A percentile compares a stretch with the other conserved stretches of the same genome.
Conservation (phyloP, 306 rosid species). For the Arachis stenosperma region DNA sequence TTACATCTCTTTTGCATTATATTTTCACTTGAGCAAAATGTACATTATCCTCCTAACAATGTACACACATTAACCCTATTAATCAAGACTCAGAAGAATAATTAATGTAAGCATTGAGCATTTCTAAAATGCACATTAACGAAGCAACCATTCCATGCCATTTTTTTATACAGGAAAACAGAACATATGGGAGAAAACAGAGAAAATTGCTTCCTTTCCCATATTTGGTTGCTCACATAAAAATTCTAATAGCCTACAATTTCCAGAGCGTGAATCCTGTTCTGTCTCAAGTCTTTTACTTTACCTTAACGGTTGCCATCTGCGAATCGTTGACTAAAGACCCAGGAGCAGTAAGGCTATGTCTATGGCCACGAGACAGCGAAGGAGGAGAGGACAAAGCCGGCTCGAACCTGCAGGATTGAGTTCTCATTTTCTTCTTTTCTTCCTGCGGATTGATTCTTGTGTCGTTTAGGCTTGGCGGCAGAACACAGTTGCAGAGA, state of each 20-base stretch:
- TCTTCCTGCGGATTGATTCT: constrained; percentile 64
- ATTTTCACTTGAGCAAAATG: no score
- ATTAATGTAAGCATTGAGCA: constrained; percentile 15
- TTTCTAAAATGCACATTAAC: constrained; percentile 32
- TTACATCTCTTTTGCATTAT: no score
- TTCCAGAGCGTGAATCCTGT: constrained; percentile 28
- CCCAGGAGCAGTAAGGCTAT: constrained; percentile 51
- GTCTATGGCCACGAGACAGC: constrained; percentile 55
- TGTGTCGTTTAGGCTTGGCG: constrained; percentile 71
- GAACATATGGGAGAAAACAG: constrained; percentile 28
- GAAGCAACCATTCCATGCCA: constrained; percentile 40
- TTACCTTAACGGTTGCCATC: constrained; percentile 55
- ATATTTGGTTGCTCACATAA: constrained; percentile 34
- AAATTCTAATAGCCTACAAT: constrained; percentile 45
- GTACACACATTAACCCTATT: no score
- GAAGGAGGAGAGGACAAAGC: constrained; percentile 48
- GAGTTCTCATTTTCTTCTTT: constrained; percentile 71
- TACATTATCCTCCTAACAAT: no score
- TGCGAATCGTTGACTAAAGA: constrained; percentile 65
- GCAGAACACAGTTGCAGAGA: constrained; percentile 96
- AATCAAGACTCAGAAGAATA: not conserved
- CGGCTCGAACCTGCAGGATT: constrained; percentile 52
- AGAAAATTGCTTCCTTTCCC: constrained; percentile 40
- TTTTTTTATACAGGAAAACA: not conserved
- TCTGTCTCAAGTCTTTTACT: constrained; percentile 47